Evolutionary conservation across 768 basidiomycete species (phyloP).

Genomic region (Rossbeevera mucosa): DNA sequence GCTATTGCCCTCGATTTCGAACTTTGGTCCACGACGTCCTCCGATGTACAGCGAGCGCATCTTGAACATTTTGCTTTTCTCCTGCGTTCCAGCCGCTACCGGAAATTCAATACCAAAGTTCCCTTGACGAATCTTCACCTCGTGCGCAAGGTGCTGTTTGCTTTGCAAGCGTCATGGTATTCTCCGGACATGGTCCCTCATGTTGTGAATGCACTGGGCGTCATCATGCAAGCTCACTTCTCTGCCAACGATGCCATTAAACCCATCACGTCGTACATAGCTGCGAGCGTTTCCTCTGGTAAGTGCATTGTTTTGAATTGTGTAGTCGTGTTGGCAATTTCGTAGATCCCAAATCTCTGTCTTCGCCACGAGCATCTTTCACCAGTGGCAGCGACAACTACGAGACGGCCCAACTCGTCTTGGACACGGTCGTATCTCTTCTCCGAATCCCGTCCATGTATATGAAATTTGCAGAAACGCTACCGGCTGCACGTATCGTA

Average conservation of each 20-base stretch:
- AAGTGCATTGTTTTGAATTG: conserved; percentile 13
- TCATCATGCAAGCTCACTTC: conserved; percentile 62
- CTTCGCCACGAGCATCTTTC: conserved; percentile 15
- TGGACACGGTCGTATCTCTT: conserved; percentile 59
- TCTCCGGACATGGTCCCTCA: conserved; percentile 41
- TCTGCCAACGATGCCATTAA: conserved; percentile 74
- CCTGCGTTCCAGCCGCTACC: conserved; percentile 65
- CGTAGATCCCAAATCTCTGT: conserved; percentile 3
- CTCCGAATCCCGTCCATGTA: conserved; percentile 55
- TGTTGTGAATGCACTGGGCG: conserved; percentile 57
- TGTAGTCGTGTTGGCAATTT: not conserved
- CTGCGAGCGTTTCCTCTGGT: conserved; percentile 74
- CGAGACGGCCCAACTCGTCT: conserved; percentile 63
- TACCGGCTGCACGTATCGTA: conserved; percentile 75
- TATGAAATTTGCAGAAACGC: conserved; percentile 62
- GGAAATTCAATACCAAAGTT: conserved; percentile 72
- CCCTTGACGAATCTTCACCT: conserved; percentile 68
- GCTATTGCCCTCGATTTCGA: conserved; percentile 86
- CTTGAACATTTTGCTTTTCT: conserved; percentile 80
- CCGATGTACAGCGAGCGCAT: conserved; percentile 74
- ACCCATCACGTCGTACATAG: conserved; percentile 80
- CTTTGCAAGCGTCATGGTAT: conserved; percentile 78
- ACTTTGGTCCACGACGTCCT: conserved; percentile 71
- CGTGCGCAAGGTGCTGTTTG: conserved; percentile 75
- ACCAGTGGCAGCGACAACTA: conserved; percentile 25